Evolutionary conservation across 495 filamentous ascomycete genomes (phyloP), one percentile per base, ranked within the genome.

Genomic region (Penicillium subrubescens): DNA sequence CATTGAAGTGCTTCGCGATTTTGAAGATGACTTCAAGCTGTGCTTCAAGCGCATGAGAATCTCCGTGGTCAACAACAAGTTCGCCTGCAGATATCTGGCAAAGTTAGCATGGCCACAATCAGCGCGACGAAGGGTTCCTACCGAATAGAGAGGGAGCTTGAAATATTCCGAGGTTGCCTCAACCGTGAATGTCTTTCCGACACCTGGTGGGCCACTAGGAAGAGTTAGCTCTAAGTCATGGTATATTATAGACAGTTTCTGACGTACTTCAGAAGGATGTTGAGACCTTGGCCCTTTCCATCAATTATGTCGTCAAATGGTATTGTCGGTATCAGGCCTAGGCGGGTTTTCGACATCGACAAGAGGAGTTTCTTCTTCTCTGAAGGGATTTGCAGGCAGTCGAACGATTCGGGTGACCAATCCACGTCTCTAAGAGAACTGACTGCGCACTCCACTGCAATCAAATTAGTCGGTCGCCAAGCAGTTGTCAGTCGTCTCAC

Each of bases 181-280:
- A 57, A 73, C 72, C 6, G 72, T 76, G 59, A 74, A 72, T 19
- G 71, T 76, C 70, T 77, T 77, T 27, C 74, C 67, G 46, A 77
- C 72, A 12, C 75, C 68, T n/a, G 73, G 73, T 19, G 62, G 69
- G 34, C 74, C 64, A 72, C 70, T 74, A 68, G 54, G 43, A 64
- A 25, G 41, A 2, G 53, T 69, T 52, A 52, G 48, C 1, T 5
- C 3, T 11, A 52, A 52, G 23, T 15, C 23, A 14, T 8, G 23
- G n/a, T 29, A 52, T 10, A 0, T 2, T 14, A 29, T 11, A 51
- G 7, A 29, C 5, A 50, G 3, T n/a, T 52, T 29, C 5, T 15
- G 27, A 52, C 4, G 29, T 52, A 52, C 48, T 52, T 15, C 23
- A 52, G 11, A 52, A 52, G 48, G 8, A 52, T 52, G 15, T 52